Percentiles rank a stretch among this genome's conserved stretches.
phyloP scores from a whole-genome alignment of 2,329 filamentous ascomycete genomes.

The Botrytis medusae region DNA sequence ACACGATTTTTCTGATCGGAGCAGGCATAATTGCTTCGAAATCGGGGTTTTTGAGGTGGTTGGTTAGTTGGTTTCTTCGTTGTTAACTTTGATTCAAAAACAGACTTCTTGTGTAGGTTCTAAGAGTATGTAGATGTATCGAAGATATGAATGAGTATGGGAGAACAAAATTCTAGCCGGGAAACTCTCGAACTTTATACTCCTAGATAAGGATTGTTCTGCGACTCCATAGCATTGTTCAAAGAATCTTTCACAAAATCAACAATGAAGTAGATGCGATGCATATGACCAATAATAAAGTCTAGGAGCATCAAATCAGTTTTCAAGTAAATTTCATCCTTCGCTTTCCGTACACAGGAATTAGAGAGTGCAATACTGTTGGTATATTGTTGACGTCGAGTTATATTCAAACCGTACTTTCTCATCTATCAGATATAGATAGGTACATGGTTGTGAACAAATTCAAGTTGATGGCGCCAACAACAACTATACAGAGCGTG shows the following conservation, averaged over 20 bases:
- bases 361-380: not conserved
- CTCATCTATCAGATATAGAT: not conserved
- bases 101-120: not conserved
- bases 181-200: not conserved
- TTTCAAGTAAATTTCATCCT: not conserved
- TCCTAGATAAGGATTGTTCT: not conserved
- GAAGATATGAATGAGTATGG: not conserved
- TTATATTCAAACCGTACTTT: not conserved
- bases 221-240: conserved; percentile 4
- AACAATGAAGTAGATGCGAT: too few relatives aligned
- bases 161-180: not conserved
- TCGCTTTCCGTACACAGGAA: not conserved
- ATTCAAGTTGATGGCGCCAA: not conserved
- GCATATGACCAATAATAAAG: not conserved
- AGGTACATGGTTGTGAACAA: not conserved
- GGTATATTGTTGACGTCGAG: not conserved
- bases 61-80: too few relatives aligned
- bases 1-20: not conserved
- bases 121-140: not conserved
- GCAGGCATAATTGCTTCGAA: not conserved
- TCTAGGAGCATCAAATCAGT: not conserved
- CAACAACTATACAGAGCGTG: not conserved
- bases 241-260: not conserved
- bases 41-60: not conserved
- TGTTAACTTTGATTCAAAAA: not conserved